These are phyloP conservation scores for Chytridium lagenaria DNA, from an alignment of 371 early-diverging fungal species.

Conservation along the genomic window DNA sequence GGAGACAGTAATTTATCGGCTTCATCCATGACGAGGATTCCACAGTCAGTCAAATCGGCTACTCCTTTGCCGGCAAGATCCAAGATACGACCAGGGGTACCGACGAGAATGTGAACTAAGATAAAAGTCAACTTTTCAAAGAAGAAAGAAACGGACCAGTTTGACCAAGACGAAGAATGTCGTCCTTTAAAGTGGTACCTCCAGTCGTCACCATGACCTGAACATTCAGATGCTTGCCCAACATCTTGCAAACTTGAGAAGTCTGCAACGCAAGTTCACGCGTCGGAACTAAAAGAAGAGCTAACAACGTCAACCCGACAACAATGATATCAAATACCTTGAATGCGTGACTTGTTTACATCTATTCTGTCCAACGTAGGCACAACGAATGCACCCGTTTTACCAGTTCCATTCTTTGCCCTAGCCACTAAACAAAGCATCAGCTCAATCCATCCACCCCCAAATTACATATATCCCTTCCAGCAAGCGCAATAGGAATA, in stretches of 20 bases:
- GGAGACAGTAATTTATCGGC: conserved; percentile 97
- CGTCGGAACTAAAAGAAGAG: conserved; percentile 91
- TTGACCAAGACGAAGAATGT: conserved; percentile 92
- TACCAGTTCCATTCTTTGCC: conserved; percentile 99
- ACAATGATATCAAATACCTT: conserved; percentile 70
- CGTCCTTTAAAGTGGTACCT: conserved; percentile 97
- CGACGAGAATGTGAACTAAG: conserved; percentile 92
- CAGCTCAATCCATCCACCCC: not conserved
- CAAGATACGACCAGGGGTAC: conserved; percentile 97
- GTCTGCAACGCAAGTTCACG: conserved; percentile 97
- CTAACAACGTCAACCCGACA: conserved; percentile 33
- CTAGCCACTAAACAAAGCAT: conserved; percentile 68
- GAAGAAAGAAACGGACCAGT: conserved; percentile 47
- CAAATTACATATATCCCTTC: conserved; percentile 77
- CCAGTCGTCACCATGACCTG: conserved; percentile 98
- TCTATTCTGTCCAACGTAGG: conserved; percentile 95
- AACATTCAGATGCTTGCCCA: conserved; percentile 89
- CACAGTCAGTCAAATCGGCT: conserved; percentile 84
- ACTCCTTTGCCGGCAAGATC: conserved; percentile 92
- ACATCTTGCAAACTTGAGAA: conserved; percentile 90
- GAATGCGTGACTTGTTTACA: conserved; percentile 76
- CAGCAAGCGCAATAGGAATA: conserved; percentile 96
- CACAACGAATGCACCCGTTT: conserved; percentile 97
- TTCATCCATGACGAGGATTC: conserved; percentile 97
- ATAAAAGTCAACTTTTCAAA: conserved; percentile 7